A percentile compares a stretch with the other conserved stretches of the same genome.
These are phyloP conservation scores for Elsinoe batatas DNA, from an alignment of 2,329 filamentous ascomycete species.

Conservation along the genomic window DNA sequence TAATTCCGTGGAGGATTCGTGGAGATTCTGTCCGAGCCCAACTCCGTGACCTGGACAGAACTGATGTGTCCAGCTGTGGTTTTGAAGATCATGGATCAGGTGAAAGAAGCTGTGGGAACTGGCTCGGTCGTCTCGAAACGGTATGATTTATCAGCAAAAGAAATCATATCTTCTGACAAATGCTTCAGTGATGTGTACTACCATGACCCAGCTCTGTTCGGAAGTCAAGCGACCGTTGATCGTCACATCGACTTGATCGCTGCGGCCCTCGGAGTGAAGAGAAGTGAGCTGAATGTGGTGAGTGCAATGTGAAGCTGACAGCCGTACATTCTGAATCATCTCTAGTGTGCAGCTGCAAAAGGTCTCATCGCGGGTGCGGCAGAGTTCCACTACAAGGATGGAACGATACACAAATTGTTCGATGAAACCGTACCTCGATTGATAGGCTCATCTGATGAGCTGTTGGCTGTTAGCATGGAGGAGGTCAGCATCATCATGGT, in stretches of 20 bases:
- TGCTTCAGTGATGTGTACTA: conserved; percentile 69
- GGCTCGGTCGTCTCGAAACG: background rate
- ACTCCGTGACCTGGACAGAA: background rate
- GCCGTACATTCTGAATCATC: background rate
- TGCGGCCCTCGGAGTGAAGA: conserved; percentile 54
- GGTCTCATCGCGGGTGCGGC: conserved; percentile 57
- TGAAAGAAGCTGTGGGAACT: conserved; percentile 41
- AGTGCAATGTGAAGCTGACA: conserved; percentile 19
- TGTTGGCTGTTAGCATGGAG: conserved; percentile 43
- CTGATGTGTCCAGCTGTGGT: conserved; percentile 38
- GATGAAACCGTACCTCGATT: conserved; percentile 46
- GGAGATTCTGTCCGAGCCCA: conserved; percentile 42
- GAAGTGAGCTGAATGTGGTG: conserved; percentile 62
- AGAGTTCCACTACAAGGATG: conserved; percentile 37
- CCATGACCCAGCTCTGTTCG: conserved; percentile 62
- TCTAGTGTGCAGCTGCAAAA: conserved; percentile 52
- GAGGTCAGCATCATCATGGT: conserved; percentile 56
- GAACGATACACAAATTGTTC: conserved; percentile 32
- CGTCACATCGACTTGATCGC: conserved; percentile 65
- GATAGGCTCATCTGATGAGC: conserved; percentile 46
- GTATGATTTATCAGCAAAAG: background rate
- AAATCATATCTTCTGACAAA: background rate
- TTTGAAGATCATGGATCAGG: conserved; percentile 45
- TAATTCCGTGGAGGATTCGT: conserved; percentile 45
- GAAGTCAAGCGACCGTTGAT: conserved; percentile 58